These are phyloP conservation scores for Citeromyces matritensis DNA, from an alignment of 805 yeast species.

Conservation along the genomic window DNA sequence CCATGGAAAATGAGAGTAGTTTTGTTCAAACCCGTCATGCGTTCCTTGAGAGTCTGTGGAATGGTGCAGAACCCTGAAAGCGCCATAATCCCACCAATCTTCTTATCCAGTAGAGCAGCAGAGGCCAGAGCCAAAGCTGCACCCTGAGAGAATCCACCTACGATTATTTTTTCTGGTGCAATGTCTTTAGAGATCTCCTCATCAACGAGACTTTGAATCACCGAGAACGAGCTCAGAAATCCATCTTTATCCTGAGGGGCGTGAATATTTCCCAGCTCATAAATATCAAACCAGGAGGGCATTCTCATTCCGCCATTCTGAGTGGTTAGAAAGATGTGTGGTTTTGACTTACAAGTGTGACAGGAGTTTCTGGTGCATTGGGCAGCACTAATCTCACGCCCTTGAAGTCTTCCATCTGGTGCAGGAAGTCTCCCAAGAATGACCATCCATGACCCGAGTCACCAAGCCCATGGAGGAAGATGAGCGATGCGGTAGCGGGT, in stretches of 20 bases:
- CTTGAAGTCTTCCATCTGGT: constrained; percentile 24
- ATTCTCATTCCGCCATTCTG: constrained; percentile 43
- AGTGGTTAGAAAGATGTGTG: too few species aligned
- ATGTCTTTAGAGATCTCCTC: constrained; percentile 41
- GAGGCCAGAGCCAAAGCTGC: constrained; percentile 65
- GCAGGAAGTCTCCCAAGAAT: constrained; percentile 56
- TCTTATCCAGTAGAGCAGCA: constrained; percentile 33
- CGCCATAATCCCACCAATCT: constrained; percentile 66
- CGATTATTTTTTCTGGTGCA: constrained; percentile 50
- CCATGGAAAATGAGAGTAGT: constrained; percentile 76
- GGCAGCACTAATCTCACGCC: constrained; percentile 76
- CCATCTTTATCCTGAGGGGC: constrained; percentile 39
- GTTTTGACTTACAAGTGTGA: constrained; percentile 28
- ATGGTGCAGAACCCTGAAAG: constrained; percentile 63
- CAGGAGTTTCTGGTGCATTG: constrained; percentile 64
- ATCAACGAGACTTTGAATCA: constrained; percentile 27
- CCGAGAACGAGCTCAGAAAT: constrained; percentile 29
- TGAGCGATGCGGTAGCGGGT: constrained; percentile 47
- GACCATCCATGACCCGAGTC: constrained; percentile 87
- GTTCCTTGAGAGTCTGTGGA: constrained; percentile 9
- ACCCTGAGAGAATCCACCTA: constrained; percentile 96
- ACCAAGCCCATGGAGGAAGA: constrained; percentile 83
- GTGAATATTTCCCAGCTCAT: constrained; percentile 30
- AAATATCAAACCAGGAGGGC: constrained; percentile 85
- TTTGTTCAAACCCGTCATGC: constrained; percentile 23